Evolutionary conservation across 441 rosid genomes (phyloP), one percentile per base, ranked within the genome.

Genomic region (Erysimum pusillum): DNA sequence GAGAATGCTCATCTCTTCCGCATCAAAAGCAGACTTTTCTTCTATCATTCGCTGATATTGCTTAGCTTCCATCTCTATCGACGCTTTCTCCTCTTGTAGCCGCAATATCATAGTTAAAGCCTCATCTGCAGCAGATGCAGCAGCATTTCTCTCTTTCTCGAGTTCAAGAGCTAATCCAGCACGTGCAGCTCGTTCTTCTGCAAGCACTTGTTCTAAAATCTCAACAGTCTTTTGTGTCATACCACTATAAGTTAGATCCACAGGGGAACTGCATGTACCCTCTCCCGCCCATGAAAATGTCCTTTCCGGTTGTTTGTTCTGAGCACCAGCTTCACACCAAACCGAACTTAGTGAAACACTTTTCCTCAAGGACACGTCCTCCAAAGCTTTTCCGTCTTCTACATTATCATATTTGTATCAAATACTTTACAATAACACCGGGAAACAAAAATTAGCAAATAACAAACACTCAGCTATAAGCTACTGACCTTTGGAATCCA

Each of bases 1-100:
- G 51, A 94, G 87, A 82, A 94, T 83, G 77, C 67, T 88, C 98
- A 88, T 89, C 80, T 93, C 98, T 83, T 91, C 97, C 4, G 82
- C 79, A 79, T 91, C 92, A 78, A 85, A 91, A 51, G 88, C 87
- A 63, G 89, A 83, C 75, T 93, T 93, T 78, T 89, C 97, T 73
- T 93, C 93, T 54, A 86, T 85, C 87, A 91, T 87, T 82, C 95
- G 81, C 76, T 85, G 91, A 85, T 83, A 89, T 60, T 91, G 97
- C 86, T 81, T 86, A 32, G 90, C 87, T 81, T 91, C 92, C 96
- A 91, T 93, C 79, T 82, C 89, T 63, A 87, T 65, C 12, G 85
- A 49, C 2, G 87, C 84, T 71, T 86, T 86, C 76, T 86, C 92
- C 59, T 84, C 88, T 79, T 89, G 98, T 18, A 89, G 75, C 35